These are phyloP conservation scores for Hyaloraphidium curvatum DNA, from an alignment of 192 early-diverging fungal species.

Conservation along the genomic window DNA sequence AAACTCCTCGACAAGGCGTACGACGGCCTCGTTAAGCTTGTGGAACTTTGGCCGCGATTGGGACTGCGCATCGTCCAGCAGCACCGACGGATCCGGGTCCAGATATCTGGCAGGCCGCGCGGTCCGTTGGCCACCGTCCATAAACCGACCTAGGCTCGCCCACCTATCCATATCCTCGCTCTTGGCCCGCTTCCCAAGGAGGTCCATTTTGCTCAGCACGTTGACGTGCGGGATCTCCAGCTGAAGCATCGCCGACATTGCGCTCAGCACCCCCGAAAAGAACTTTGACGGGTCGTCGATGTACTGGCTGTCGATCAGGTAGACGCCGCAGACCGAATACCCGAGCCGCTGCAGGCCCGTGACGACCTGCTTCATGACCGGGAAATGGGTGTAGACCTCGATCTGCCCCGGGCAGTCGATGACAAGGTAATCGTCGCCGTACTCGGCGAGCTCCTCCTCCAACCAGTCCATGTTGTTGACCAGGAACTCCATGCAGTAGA, in stretches of 20 bases:
- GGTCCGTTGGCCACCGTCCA: neutral
- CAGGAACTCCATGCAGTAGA: constrained; percentile 94
- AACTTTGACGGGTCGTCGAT: constrained; percentile 90
- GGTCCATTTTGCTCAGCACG: constrained; percentile 94
- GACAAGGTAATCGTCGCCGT: constrained; percentile 91
- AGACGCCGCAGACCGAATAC: constrained; percentile 82
- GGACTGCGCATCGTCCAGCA: constrained; percentile 63
- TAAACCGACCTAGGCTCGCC: neutral
- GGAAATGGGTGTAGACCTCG: constrained; percentile 95
- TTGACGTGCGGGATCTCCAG: constrained; percentile 97
- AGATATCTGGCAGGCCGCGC: constrained; percentile 39
- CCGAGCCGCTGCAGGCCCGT: constrained; percentile 42
- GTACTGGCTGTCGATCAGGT: constrained; percentile 83
- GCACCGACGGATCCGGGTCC: constrained; percentile 70
- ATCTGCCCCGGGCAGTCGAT: constrained; percentile 98
- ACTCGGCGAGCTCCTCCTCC: constrained; percentile 76
- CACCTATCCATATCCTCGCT: constrained; percentile 18
- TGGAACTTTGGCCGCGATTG: constrained; percentile 57
- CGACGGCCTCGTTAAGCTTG: constrained; percentile 71
- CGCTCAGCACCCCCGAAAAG: constrained; percentile 89
- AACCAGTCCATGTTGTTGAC: constrained; percentile 93
- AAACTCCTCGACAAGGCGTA: constrained; percentile 80
- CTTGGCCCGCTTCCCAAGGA: constrained; percentile 31
- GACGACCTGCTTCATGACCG: constrained; percentile 75
- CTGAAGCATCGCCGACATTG: constrained; percentile 88